Evolutionary conservation across 805 yeast genomes (phyloP), one percentile per base, ranked within the genome.

Genomic region (Myxozyma nipponensis): DNA sequence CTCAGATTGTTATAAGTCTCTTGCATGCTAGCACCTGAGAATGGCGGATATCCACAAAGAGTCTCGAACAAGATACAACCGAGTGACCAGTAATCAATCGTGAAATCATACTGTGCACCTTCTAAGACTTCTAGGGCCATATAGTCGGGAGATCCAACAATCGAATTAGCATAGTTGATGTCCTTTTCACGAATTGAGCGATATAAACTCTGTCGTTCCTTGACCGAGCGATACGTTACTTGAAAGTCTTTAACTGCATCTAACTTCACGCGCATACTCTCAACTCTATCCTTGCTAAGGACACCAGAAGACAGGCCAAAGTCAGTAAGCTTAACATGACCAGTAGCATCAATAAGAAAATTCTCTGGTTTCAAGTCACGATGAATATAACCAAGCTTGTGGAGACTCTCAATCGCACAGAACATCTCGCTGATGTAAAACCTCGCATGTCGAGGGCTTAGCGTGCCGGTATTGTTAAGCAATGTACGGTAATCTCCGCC

Each of bases 401-500:
- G 99, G 52, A 93, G 76, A 1, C 96, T 89, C 63, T 91, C 88
- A 18, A 93, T 89, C 0, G 98, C 86, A 41, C 89, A 83, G 69
- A 93, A 91, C 99, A 93, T 93, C 69, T 93, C 98, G 56, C 91
- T 82, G 58, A 93, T 79, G 67, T 93, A 93, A 71, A 93, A 93
- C 52, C 98, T 78, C 0, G 98, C 95, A 65, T 93, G 98, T 2
- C 95, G 89, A 1, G 98, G 95, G 54, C 87, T 86, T 60, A 93
- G 73, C 50, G 85, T 86, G 32, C 96, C 96, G 4, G 98, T 91
- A 66, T 90, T 91, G 68, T 89, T 90, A 58, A 93, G 77, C 53
- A 93, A 72, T 0, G 98, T 93, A 65, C 99, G 82, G 73, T 87
- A 93, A 66, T 93, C 99, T 47, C 99, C 99, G 52, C 99, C 99